Evolutionary conservation across 1,284 basidiomycete genomes (phyloP), one percentile per base, ranked within the genome.

Genomic region (Rhodofomes roseus): DNA sequence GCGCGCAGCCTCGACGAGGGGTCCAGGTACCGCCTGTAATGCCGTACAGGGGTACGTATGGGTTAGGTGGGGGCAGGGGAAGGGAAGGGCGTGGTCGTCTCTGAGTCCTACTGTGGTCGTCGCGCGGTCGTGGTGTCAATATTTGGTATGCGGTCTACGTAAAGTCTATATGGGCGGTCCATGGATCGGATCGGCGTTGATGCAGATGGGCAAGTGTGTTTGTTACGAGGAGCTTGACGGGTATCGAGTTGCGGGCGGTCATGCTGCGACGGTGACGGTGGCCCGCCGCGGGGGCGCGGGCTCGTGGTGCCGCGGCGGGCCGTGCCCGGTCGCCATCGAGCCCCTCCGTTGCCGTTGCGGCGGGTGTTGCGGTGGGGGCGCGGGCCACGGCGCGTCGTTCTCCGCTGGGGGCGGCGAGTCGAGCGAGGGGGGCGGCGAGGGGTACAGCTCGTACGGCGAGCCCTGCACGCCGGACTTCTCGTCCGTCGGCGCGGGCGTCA

Each of bases 401-500:
- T 63, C 69, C 27, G 60, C 50, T 31, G 31, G 50, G 3, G 83
- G 81, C 1, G 89, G 89, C 16, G 88, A 90, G 73, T 89, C 89
- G 55, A 85, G 68, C 16, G 90, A 92, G 11, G 81, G 80, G 44
- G 90, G 90, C 0, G 90, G 90, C 0, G 90, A 91, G 7, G 90
- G 90, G 69, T 92, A 92, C 40, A 86, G 81, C 58, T 83, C 82
- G 18, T 73, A 70, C 4, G 81, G 79, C 23, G 78, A 77, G 16
- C 41, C 36, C 53, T 25, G 51, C 18, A 39, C 40, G 54, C 60
- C 54, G 18, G 55, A 60, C 29, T 63, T 52, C n/a, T 57, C 57
- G 46, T 61, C 61, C 44, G 59, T 55, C 43, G 66, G 53, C 58
- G 70, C 68, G 7, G 69, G 64, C 2, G 64, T 66, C 57, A 74